These are phyloP conservation scores for Achaetomiella virescens DNA, from an alignment of 495 filamentous ascomycete genomes.

Conservation along the genomic window DNA sequence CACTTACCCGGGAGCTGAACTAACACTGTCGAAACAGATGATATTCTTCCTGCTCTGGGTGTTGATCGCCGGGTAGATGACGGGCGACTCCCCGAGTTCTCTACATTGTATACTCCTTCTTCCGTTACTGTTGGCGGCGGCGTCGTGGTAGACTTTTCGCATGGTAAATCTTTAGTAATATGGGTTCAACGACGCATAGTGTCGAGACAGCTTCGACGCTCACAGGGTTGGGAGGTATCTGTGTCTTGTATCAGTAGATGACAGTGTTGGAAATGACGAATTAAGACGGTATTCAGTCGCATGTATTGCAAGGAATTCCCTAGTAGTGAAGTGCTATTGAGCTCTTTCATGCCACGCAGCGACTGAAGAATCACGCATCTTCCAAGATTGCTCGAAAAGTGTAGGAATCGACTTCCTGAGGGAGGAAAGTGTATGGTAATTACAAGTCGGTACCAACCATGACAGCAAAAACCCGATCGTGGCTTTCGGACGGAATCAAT, in stretches of 20 bases:
- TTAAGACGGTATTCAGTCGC: not conserved
- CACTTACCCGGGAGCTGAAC: conserved; percentile 11
- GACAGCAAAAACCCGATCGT: not conserved
- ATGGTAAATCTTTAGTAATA: conserved; percentile 24
- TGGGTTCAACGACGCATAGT: not conserved
- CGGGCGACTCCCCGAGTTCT: not conserved
- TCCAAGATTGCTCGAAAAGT: no score
- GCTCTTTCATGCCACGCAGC: no score
- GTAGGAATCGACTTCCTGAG: no score
- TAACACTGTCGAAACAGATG: conserved; percentile 13
- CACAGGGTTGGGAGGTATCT: not conserved
- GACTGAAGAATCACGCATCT: no score
- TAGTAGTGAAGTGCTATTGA: no score
- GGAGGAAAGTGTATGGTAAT: not conserved
- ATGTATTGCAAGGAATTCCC: not conserved
- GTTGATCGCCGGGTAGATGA: conserved; percentile 31
- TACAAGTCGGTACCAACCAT: not conserved
- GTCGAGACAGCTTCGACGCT: not conserved
- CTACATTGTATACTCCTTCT: conserved; percentile 14
- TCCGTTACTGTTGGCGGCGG: conserved; percentile 16
- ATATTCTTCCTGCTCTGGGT: conserved; percentile 35
- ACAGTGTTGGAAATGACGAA: not conserved
- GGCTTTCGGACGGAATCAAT: not conserved
- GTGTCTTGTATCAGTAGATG: conserved; percentile 5
- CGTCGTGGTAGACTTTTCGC: conserved; percentile 18